Evolutionary conservation across 441 rosid genomes (phyloP).

Genomic region (Populus hybrid): DNA sequence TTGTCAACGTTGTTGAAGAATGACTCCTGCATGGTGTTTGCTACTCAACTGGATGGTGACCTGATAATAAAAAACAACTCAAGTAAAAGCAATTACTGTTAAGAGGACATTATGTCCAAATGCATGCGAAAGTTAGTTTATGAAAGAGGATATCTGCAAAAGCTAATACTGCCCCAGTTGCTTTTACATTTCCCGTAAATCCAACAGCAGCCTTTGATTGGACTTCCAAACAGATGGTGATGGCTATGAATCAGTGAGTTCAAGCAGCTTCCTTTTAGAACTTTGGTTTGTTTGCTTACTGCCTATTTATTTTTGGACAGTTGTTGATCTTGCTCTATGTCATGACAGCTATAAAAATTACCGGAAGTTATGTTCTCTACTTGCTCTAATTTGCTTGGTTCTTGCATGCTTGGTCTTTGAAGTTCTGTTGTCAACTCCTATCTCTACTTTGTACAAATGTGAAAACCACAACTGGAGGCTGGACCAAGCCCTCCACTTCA

Average conservation of each 20-base stretch:
- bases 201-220: constrained; percentile 41
- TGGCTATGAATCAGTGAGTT: constrained; percentile 38
- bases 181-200: constrained; percentile 26
- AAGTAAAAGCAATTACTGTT: constrained; percentile 35
- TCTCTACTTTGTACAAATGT: too few relatives aligned
- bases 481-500: neutral
- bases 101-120: constrained; percentile 21
- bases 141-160: constrained; percentile 36
- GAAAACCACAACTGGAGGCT: too few relatives aligned
- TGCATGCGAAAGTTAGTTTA: constrained; percentile 28
- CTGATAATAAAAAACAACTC: constrained; percentile 36
- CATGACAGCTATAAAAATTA: constrained; percentile 22
- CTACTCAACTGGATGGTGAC: constrained; percentile 8
- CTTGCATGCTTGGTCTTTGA: constrained; percentile 13
- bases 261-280: constrained; percentile 37
- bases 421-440: too few relatives aligned
- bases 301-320: constrained; percentile 23
- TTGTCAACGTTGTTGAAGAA: constrained; percentile 62
- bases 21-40: constrained; percentile 19
- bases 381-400: neutral
- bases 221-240: constrained; percentile 40
- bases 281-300: constrained; percentile 30
- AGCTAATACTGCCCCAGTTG: constrained; percentile 33
- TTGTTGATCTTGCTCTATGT: constrained; percentile 19
- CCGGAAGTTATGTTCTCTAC: constrained; percentile 16